Evolutionary conservation across 257 asterid genomes (phyloP).

Genomic region (Solanum tarapatanum): DNA sequence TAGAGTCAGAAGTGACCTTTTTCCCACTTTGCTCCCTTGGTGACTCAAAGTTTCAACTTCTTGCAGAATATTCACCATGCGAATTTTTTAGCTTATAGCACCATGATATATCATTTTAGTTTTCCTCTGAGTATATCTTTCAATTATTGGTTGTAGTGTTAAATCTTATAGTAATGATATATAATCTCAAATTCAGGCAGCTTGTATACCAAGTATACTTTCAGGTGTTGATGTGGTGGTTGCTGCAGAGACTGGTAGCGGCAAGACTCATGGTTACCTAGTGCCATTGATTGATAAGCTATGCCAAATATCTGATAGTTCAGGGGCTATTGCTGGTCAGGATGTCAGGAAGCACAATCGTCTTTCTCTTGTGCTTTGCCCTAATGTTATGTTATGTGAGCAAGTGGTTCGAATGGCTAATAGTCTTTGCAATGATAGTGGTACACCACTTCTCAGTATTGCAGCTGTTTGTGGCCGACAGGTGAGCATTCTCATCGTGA

Average conservation of each 20-base stretch:
- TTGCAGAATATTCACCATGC: neutral
- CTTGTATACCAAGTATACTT: conserved; percentile 72
- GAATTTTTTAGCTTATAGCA: neutral
- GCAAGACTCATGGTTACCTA: conserved; percentile 90
- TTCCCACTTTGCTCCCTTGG: neutral
- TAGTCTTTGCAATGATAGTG: conserved; percentile 41
- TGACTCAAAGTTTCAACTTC: neutral
- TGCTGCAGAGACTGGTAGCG: conserved; percentile 99
- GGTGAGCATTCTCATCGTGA: conserved; percentile 24
- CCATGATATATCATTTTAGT: neutral
- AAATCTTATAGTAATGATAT: conserved; percentile 10
- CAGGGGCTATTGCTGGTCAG: conserved; percentile 19
- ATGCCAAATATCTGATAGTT: conserved; percentile 22
- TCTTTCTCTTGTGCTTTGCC: conserved; percentile 78
- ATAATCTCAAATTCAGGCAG: conserved; percentile 42
- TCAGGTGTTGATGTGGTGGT: conserved; percentile 78
- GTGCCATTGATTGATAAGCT: conserved; percentile 72
- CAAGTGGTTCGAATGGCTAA: conserved; percentile 96
- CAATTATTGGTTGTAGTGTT: neutral
- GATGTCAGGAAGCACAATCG: conserved; percentile 19
- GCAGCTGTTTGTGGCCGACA: conserved; percentile 87
- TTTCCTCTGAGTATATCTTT: neutral
- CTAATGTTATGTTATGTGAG: conserved; percentile 92
- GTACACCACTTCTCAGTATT: conserved; percentile 53
- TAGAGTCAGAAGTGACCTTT: neutral